Percentiles rank a stretch among this genome's conserved stretches.
Conservation (phyloP, 768 basidiomycete species). For the Rhizopogon vulgaris region DNA sequence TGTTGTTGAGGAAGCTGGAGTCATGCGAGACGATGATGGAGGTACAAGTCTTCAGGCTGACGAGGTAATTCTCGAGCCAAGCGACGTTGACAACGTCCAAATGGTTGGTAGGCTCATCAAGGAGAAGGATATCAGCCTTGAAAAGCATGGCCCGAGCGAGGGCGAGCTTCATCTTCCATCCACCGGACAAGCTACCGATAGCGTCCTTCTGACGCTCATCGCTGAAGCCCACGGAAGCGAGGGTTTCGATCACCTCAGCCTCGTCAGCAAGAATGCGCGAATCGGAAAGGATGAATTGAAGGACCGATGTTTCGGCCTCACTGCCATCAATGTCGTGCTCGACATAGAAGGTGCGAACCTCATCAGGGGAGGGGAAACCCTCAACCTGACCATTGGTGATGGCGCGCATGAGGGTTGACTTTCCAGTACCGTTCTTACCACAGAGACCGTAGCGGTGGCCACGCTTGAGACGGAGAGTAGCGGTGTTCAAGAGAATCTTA, state of each 20-base stretch:
- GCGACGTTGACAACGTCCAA: constrained; percentile 97
- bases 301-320: constrained; percentile 86
- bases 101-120: constrained; percentile 96
- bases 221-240: constrained; percentile 88
- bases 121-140: constrained; percentile 94
- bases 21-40: constrained; percentile 99
- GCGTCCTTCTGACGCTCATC: constrained; percentile 80
- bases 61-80: constrained; percentile 95
- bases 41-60: constrained; percentile 81
- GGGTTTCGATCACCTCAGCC: constrained; percentile 71
- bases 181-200: constrained; percentile 91
- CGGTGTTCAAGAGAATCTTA: constrained; percentile 96
- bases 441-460: constrained; percentile 98
- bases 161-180: constrained; percentile 99
- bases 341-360: constrained; percentile 98
- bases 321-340: constrained; percentile 98
- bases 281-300: constrained; percentile 83
- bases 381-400: constrained; percentile 96
- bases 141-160: constrained; percentile 96
- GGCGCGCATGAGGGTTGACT: constrained; percentile 90
- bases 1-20: constrained; percentile 95
- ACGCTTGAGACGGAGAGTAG: constrained; percentile 94
- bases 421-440: constrained; percentile 98
- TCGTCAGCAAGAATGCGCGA: constrained; percentile 69
- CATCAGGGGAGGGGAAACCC: constrained; percentile 95